Conservation (phyloP, 140 eudicot species). For the Cichorium intybus region DNA sequence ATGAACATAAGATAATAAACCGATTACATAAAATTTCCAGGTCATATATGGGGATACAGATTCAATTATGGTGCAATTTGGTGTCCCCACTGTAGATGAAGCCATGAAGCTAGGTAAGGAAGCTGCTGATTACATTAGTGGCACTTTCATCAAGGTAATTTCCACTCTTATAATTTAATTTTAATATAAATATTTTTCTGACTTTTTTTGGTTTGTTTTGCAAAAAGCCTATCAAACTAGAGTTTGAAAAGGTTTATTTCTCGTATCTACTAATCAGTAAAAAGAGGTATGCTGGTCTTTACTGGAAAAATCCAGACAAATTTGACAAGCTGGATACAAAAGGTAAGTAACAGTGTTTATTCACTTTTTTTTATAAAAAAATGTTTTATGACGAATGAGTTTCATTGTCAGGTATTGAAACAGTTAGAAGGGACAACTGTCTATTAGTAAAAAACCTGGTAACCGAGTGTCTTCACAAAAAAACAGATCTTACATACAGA, state of each 20-base stretch:
- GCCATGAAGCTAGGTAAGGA: slow-evolving; percentile 95
- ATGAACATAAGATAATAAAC: slow-evolving; percentile 51
- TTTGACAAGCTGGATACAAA: slow-evolving; percentile 98
- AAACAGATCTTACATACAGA: too few relatives aligned
- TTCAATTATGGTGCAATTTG: slow-evolving; percentile 98
- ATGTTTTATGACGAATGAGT: slow-evolving; percentile 1
- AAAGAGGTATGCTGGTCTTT: slow-evolving; percentile 99
- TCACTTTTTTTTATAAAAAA: background rate
- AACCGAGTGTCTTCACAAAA: slow-evolving; percentile 85
- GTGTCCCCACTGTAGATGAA: slow-evolving; percentile 78
- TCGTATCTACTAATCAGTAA: slow-evolving; percentile 93
- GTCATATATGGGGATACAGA: slow-evolving; percentile 98
- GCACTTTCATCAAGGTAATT: slow-evolving; percentile 80
- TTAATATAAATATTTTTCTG: background rate
- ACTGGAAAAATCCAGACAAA: slow-evolving; percentile 88
- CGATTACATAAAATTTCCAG: slow-evolving; percentile 42
- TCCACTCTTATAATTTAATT: background rate
- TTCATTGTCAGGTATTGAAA: slow-evolving; percentile 79
- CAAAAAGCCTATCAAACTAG: slow-evolving; percentile 88
- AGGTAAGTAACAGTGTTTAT: slow-evolving; percentile 47
- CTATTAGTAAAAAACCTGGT: slow-evolving; percentile 90
- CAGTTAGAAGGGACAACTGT: slow-evolving; percentile 97
- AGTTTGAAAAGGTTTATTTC: slow-evolving; percentile 94
- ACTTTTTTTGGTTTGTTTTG: slow-evolving; percentile 17
- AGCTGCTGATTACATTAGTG: slow-evolving; percentile 94